Evolutionary conservation across 2,329 filamentous ascomycete genomes (phyloP), one percentile per base, ranked within the genome.

Genomic region (Orbilia ellipsospora): DNA sequence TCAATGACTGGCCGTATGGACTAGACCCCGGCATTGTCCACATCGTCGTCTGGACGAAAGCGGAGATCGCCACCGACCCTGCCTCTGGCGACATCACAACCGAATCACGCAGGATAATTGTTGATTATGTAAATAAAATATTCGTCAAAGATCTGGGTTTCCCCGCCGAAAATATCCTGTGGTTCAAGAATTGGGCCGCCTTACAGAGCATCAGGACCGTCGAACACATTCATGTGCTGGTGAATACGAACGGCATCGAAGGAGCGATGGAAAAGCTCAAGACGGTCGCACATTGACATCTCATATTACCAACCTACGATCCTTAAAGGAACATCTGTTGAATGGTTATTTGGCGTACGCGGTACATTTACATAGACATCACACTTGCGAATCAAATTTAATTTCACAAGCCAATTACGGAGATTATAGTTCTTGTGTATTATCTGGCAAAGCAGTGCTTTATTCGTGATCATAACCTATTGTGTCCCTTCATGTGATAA

Each of bases 1-100:
- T 87, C 83, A 98, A 98, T 81, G 94, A 98, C 85, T 97, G 93
- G 92, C 94, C 94, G 0, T 98, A 97, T 80, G 93, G 92, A 0
- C 85, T 97, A 63, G 85, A 84, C 0, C 81, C 85, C 0, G 86
- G 86, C 64, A 77, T 74, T 73, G 72, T 92, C 15, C 94, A 97
- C 81, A 85, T 97, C 1, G 92, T 97, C 4, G 89, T 97, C 12
- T 98, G 94, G 94, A 95, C 92, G 56, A 97, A 97, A 82, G 97
- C 96, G 80, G 85, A 87, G 56, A 84, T 97, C 23, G 86, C 89
- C 63, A 91, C 93, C 69, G 90, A 95, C 79, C 55, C 60, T 10
- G 12, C 36, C 48, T 82, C 88, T 0, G 90, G 88, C 13, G 89
- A 93, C 77, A 83, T 96, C 80, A 92, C 90, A 0, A 85, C 87